Percentiles rank a stretch among this genome's conserved stretches.
These are phyloP conservation scores for Phytophthora palmivora DNA, from an alignment of 352 stramenopile species.

Conservation along the genomic window DNA sequence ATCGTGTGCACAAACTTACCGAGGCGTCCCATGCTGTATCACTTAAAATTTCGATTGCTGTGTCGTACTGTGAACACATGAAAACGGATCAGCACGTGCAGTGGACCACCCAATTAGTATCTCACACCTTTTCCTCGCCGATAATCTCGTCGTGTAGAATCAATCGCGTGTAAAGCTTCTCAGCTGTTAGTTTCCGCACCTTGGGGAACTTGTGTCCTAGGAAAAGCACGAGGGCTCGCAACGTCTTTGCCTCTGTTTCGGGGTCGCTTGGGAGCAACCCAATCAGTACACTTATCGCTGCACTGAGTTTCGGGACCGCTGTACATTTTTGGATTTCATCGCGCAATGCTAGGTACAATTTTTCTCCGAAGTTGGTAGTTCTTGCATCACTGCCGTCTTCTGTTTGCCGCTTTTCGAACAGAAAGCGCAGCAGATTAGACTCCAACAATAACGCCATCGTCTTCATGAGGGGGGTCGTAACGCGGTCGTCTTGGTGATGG, in stretches of 20 bases:
- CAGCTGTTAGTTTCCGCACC: constrained; percentile 83
- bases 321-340: constrained; percentile 74
- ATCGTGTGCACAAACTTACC: constrained; percentile 34
- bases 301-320: constrained; percentile 68
- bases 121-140: constrained; percentile 63
- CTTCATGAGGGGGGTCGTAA: constrained; percentile 90
- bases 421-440: constrained; percentile 57
- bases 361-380: constrained; percentile 60
- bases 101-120: neutral
- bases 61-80: constrained; percentile 57
- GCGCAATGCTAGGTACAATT: constrained; percentile 67
- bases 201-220: constrained; percentile 87
- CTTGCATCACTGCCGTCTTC: constrained; percentile 25
- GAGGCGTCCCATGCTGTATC: constrained; percentile 82
- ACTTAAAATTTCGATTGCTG: constrained; percentile 79
- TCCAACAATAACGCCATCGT: constrained; percentile 82
- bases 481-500: constrained; percentile 76
- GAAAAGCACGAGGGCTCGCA: constrained; percentile 81
- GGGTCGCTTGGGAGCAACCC: constrained; percentile 72
- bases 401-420: constrained; percentile 55
- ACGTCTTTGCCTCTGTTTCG: constrained; percentile 55
- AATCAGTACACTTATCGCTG: constrained; percentile 75
- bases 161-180: constrained; percentile 85
- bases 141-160: constrained; percentile 80
- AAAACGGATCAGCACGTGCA: constrained; percentile 1